A percentile compares a stretch with the other conserved stretches of the same genome.
Evolutionary conservation across 1,284 basidiomycete species (phyloP).

Genomic region (Malassezia pachydermatis): DNA sequence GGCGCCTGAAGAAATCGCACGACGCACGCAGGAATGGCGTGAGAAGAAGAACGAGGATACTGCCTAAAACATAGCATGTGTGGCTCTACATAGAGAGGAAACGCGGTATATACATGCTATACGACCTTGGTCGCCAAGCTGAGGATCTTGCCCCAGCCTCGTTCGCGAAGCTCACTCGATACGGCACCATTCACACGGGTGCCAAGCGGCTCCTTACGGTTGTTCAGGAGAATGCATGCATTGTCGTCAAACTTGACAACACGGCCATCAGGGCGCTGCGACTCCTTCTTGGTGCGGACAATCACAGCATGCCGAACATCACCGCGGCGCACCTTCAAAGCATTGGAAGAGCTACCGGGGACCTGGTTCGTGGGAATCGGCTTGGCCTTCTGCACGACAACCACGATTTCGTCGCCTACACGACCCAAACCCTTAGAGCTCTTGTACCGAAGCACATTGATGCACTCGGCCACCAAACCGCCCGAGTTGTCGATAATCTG

Average conservation of each 20-base stretch:
- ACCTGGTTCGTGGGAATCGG: conserved; percentile 54
- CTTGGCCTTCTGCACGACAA: conserved; percentile 84
- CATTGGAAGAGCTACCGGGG: conserved; percentile 39
- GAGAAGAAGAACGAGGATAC: background rate
- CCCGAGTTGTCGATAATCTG: conserved; percentile 99
- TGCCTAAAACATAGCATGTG: background rate
- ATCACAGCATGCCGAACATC: conserved; percentile 91
- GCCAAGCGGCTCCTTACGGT: conserved; percentile 91
- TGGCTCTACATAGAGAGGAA: background rate
- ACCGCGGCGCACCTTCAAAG: conserved; percentile 62
- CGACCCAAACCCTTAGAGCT: conserved; percentile 63
- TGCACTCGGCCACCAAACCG: conserved; percentile 84
- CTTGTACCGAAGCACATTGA: conserved; percentile 93
- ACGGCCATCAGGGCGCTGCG: conserved; percentile 74
- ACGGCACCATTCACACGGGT: conserved; percentile 90
- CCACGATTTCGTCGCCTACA: conserved; percentile 89
- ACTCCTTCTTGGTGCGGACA: conserved; percentile 75
- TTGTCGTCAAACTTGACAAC: conserved; percentile 92
- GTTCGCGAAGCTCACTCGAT: conserved; percentile 75
- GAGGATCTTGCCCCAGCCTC: conserved; percentile 90
- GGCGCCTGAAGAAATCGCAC: conserved; percentile 10
- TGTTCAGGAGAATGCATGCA: conserved; percentile 87
- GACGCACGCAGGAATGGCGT: conserved; percentile 11
- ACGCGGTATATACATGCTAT: conserved; percentile 17
- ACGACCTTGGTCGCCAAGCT: conserved; percentile 79